Percentiles rank a stretch among this genome's conserved stretches.
Evolutionary conservation across 805 yeast species (phyloP).

Genomic region (Komagataella mondaviorum): DNA sequence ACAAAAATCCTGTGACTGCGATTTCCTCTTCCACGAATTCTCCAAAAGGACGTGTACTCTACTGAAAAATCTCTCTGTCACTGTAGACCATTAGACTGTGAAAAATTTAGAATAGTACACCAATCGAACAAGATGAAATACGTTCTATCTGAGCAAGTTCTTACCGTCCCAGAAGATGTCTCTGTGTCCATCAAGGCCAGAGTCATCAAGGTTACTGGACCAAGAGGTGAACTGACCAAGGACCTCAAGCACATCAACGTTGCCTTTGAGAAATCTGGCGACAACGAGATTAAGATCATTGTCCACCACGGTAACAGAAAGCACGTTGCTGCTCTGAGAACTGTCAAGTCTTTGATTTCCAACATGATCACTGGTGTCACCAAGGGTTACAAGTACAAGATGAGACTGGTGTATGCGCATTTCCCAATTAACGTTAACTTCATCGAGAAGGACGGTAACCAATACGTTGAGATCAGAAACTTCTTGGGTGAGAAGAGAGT

Average conservation of each 20-base stretch:
- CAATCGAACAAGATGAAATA: slow-evolving; percentile 31
- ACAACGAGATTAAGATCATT: slow-evolving; percentile 68
- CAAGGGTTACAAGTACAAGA: slow-evolving; percentile 97
- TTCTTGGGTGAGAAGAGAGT: slow-evolving; percentile 99
- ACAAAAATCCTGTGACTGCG: background rate
- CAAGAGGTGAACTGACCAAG: slow-evolving; percentile 92
- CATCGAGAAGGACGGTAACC: slow-evolving; percentile 60
- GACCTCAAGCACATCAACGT: slow-evolving; percentile 91
- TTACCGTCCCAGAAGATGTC: slow-evolving; percentile 82
- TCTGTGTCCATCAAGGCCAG: slow-evolving; percentile 87
- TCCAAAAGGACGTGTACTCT: background rate
- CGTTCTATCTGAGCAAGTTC: slow-evolving; percentile 45
- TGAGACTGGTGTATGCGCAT: slow-evolving; percentile 99
- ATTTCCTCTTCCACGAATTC: background rate
- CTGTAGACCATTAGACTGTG: background rate
- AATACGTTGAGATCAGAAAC: slow-evolving; percentile 92
- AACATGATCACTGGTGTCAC: slow-evolving; percentile 98
- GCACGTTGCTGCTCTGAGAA: slow-evolving; percentile 99
- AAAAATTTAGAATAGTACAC: background rate
- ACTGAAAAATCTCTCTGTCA: background rate
- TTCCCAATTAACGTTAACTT: slow-evolving; percentile 99
- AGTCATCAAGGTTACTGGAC: slow-evolving; percentile 82
- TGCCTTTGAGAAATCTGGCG: slow-evolving; percentile 69
- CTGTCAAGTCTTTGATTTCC: slow-evolving; percentile 89
- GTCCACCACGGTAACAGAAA: slow-evolving; percentile 99